Conservation (phyloP, 176 grass and related monocot genomes). For the Ampelocalamus luodianensis region DNA sequence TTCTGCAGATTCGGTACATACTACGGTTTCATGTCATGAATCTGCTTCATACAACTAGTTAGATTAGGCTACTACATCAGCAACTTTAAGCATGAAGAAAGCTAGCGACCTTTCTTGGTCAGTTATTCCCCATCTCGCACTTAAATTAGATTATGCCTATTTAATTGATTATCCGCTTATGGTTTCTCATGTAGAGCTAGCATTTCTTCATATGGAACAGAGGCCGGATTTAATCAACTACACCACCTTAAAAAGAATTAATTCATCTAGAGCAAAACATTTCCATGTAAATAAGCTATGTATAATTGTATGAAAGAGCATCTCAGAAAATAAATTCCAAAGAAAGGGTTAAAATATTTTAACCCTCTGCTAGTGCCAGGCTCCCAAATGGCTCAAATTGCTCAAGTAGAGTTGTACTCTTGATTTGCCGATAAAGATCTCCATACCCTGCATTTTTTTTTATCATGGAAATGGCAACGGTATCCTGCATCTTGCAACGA, state of each 20-base stretch:
- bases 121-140: neutral
- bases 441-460: neutral
- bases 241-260: no score
- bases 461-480: neutral
- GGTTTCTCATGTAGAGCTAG: no score
- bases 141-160: neutral
- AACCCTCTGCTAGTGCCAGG: no score
- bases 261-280: no score
- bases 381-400: neutral
- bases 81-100: conserved; percentile 8
- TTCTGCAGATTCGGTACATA: conserved; percentile 13
- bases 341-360: no score
- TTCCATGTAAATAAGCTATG: no score
- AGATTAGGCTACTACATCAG: neutral
- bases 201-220: no score
- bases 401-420: neutral
- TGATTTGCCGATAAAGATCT: neutral
- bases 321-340: no score
- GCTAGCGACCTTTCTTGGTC: neutral
- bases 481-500: no score
- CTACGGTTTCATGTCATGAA: neutral
- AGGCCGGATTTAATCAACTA: no score
- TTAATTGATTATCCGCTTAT: no score
- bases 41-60: neutral
- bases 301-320: no score